Evolutionary conservation across 345 rosid species (phyloP).

Genomic region (Erodium maritimum): DNA sequence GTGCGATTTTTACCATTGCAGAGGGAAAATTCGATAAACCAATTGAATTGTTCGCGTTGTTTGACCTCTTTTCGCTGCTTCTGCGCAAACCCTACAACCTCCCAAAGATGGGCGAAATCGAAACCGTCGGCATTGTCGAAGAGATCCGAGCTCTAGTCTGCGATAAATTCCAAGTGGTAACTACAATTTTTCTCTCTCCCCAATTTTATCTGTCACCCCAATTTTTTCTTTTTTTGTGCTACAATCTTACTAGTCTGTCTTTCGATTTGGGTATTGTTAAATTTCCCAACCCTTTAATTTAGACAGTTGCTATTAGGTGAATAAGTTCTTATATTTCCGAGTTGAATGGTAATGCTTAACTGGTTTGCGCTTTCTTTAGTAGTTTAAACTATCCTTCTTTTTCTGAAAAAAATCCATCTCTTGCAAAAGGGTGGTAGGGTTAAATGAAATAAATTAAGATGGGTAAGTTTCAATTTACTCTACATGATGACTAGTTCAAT

Average conservation of each 20-base stretch:
- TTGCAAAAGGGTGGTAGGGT: not conserved
- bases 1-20: no score
- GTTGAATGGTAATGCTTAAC: no score
- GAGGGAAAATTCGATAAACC: not conserved
- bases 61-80: no score
- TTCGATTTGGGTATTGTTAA: not conserved
- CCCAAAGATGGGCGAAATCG: slow-evolving; percentile 32
- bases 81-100: not conserved
- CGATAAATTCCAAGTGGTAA: slow-evolving; percentile 77
- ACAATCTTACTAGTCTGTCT: not conserved
- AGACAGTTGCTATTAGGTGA: not conserved
- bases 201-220: not conserved
- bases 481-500: not conserved
- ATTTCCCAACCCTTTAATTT: not conserved
- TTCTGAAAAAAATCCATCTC: not conserved
- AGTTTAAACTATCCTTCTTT: no score
- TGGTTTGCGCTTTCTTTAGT: no score
- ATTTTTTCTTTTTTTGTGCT: not conserved
- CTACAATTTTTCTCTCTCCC: slow-evolving; percentile 1
- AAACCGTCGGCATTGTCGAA: slow-evolving; percentile 56
- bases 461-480: not conserved
- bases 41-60: not conserved
- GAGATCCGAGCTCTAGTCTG: slow-evolving; percentile 66
- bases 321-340: no score
- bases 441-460: no score